Percentiles rank a stretch among this genome's conserved stretches.
These are phyloP conservation scores for Dactylonectria macrodidyma DNA, from an alignment of 2,329 filamentous ascomycete species.

Conservation along the genomic window DNA sequence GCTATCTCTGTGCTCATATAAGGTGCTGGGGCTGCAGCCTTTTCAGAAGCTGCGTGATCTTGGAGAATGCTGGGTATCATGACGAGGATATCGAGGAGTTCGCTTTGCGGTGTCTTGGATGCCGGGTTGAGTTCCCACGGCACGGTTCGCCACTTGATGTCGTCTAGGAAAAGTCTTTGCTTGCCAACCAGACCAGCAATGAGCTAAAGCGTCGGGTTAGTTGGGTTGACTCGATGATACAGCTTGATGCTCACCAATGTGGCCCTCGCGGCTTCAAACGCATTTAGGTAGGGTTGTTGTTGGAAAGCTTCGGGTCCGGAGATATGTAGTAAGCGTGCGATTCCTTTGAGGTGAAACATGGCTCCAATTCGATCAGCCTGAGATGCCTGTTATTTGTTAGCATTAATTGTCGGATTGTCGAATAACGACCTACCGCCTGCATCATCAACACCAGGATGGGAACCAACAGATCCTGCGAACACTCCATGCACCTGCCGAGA, in stretches of 20 bases:
- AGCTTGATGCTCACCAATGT: slow-evolving; percentile 23
- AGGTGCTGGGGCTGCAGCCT: neutral
- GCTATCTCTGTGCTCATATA: neutral
- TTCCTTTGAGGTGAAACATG: slow-evolving; percentile 27
- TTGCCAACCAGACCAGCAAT: slow-evolving; percentile 30
- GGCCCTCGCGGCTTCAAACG: slow-evolving; percentile 32
- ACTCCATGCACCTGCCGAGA: slow-evolving; percentile 13
- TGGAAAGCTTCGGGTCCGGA: slow-evolving; percentile 34
- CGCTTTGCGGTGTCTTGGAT: slow-evolving; percentile 29
- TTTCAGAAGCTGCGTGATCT: slow-evolving; percentile 19
- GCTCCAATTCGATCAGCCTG: slow-evolving; percentile 26
- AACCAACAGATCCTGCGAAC: slow-evolving; percentile 16
- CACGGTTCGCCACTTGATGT: slow-evolving; percentile 30
- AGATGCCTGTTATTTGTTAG: slow-evolving; percentile 13
- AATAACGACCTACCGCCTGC: slow-evolving; percentile 22
- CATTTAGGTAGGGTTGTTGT: slow-evolving; percentile 30
- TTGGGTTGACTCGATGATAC: neutral
- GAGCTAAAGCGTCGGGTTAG: slow-evolving; percentile 7
- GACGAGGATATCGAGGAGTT: slow-evolving; percentile 31
- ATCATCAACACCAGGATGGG: slow-evolving; percentile 32
- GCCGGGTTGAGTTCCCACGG: slow-evolving; percentile 25
- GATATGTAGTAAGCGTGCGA: slow-evolving; percentile 22
- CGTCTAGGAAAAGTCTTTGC: slow-evolving; percentile 30
- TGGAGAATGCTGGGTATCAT: slow-evolving; percentile 27
- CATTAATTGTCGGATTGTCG: neutral